These are phyloP conservation scores for Cordyceps militaris DNA, from an alignment of 2,329 filamentous ascomycete species.

Conservation along the genomic window DNA sequence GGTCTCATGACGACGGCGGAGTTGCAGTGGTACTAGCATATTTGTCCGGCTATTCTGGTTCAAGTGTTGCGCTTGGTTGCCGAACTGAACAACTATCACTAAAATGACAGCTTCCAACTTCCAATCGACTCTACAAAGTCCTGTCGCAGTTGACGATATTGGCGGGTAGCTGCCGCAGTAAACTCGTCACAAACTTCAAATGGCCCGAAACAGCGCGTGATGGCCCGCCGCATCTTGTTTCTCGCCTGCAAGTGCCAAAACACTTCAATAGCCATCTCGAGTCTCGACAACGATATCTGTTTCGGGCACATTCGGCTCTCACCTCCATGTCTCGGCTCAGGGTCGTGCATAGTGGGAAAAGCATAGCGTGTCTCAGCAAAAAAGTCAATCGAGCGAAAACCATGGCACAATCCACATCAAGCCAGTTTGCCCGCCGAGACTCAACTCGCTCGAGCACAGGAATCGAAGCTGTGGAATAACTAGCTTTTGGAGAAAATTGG, in stretches of 20 bases:
- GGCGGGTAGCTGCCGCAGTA: neutral
- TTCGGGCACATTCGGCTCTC: neutral
- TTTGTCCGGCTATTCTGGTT: neutral
- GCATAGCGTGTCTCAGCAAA: neutral
- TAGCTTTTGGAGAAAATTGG: too few species aligned
- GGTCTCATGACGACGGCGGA: too few species aligned
- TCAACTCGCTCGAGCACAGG: neutral
- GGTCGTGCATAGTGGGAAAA: neutral
- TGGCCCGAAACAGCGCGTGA: neutral
- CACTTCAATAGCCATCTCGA: too few species aligned
- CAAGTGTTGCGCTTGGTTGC: neutral
- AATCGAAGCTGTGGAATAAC: neutral
- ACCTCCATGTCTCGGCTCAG: neutral
- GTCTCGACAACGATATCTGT: neutral
- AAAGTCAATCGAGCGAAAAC: neutral
- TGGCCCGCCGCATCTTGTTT: neutral
- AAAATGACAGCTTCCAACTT: neutral
- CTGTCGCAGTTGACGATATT: neutral
- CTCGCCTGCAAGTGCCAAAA: neutral
- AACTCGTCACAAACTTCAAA: neutral
- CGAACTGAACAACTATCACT: neutral
- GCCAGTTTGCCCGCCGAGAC: neutral
- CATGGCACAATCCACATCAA: neutral
- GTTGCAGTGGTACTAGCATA: neutral
- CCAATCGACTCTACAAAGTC: neutral